Evolutionary conservation across 257 asterid genomes (phyloP), one percentile per base, ranked within the genome.

Genomic region (Perilla frutescens): DNA sequence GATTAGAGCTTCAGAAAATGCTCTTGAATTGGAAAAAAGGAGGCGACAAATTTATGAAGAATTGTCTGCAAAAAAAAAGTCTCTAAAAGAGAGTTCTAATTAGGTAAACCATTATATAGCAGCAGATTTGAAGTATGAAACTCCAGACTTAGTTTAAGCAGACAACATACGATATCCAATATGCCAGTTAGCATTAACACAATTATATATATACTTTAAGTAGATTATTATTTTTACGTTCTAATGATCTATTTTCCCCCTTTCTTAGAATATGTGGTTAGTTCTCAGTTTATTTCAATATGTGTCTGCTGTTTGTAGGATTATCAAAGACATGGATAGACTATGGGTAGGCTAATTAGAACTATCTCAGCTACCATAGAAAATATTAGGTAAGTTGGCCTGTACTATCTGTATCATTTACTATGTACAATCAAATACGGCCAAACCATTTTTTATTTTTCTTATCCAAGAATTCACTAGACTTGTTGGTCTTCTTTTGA

Each of bases 1-100:
- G 57, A 71, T 82, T 76, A 84, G 70, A 84, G 91, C 90, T 50
- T 84, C 99, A 31, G 79, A 84, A 82, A 87, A 79, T 77, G 97
- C 99, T 83, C 81, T 88, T 75, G 90, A 87, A 68, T 66, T 83
- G 84, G 99, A 91, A 77, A 81, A 81, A 55, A 77, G 75, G 79
- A 87, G 97, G 67, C 77, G 70, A 44, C 80, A 78, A 53, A 66
- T 80, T 39, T 84, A 84, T 47, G 86, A 82, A 15, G 88, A 86
- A 71, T 68, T 94, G 47, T 71, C 77, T 69, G 77, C 79, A 29
- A 67, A 80, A 72, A 83, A 83, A 62, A 86, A 82, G 56, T 78
- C 74, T 45, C 66, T 83, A 78, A 84, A 79, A 75, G 79, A n/a
- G n/a, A n/a, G n/a, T n/a, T n/a, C n/a, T n/a, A n/a, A n/a, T n/a